Conservation (phyloP, 768 basidiomycete genomes). For the Gloeostereum incarnatum region DNA sequence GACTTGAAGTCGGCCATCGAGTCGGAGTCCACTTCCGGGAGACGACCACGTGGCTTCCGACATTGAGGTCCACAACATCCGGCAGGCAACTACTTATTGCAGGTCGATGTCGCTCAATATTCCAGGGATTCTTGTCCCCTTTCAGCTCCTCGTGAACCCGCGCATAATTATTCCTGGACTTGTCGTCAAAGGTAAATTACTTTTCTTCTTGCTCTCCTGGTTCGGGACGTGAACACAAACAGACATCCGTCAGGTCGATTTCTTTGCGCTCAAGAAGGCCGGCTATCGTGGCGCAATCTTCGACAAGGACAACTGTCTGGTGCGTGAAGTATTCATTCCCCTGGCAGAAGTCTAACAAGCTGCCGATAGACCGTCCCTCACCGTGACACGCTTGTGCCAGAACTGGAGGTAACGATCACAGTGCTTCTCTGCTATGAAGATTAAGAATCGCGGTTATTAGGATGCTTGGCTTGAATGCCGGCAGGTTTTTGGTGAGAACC, state of each 20-base stretch:
- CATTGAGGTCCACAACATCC: too few species aligned
- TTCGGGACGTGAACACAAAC: slow-evolving; percentile 39
- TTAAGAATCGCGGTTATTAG: slow-evolving; percentile 33
- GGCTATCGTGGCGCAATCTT: slow-evolving; percentile 90
- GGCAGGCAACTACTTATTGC: too few species aligned
- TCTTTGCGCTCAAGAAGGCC: slow-evolving; percentile 54
- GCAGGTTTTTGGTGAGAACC: slow-evolving; percentile 62
- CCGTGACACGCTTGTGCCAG: slow-evolving; percentile 66
- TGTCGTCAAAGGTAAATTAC: slow-evolving; percentile 49
- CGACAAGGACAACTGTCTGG: slow-evolving; percentile 97
- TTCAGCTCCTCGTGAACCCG: slow-evolving; percentile 60
- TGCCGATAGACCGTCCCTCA: slow-evolving; percentile 66
- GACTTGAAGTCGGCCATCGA: too few species aligned
- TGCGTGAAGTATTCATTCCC: slow-evolving; percentile 23
- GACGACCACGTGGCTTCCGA: too few species aligned
- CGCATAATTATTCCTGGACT: slow-evolving; percentile 58
- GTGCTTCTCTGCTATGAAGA: too few species aligned
- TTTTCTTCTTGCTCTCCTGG: background rate
- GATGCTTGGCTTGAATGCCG: slow-evolving; percentile 70
- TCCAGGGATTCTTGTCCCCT: slow-evolving; percentile 57
- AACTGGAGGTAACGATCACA: slow-evolving; percentile 69
- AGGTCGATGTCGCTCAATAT: slow-evolving; percentile 75
- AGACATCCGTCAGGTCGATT: slow-evolving; percentile 85
- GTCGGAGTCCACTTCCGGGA: too few species aligned
- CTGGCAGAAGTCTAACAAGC: background rate